Conservation (phyloP, 495 filamentous ascomycete genomes). For the Tirmania nivea region DNA sequence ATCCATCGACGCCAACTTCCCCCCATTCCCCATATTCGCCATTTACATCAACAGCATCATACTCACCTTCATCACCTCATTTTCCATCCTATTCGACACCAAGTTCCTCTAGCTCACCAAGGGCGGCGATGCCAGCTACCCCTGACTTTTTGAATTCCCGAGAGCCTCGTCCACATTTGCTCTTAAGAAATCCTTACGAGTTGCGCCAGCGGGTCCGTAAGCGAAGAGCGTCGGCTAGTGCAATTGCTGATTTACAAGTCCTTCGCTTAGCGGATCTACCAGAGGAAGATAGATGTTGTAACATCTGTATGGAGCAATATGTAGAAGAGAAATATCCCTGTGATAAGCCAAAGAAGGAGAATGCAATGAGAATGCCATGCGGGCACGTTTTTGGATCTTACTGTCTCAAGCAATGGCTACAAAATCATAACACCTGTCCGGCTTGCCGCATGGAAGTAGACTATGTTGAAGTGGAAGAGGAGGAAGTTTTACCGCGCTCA, state of each 20-base stretch:
- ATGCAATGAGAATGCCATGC: slow-evolving; percentile 14
- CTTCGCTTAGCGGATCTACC: slow-evolving; percentile 14
- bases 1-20: background rate
- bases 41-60: background rate
- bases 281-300: slow-evolving; percentile 13
- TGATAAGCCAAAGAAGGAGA: slow-evolving; percentile 13
- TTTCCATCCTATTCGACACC: background rate
- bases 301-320: slow-evolving; percentile 16
- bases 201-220: background rate
- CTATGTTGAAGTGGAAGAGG: slow-evolving; percentile 15
- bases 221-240: slow-evolving; percentile 14
- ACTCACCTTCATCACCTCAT: background rate
- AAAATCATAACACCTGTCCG: slow-evolving; percentile 14
- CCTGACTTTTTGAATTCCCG: background rate
- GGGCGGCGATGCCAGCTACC: background rate
- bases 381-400: slow-evolving; percentile 16
- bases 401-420: slow-evolving; percentile 14
- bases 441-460: slow-evolving; percentile 16
- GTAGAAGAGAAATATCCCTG: slow-evolving; percentile 15
- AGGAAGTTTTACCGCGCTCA: background rate
- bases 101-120: background rate
- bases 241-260: slow-evolving; percentile 11
- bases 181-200: background rate
- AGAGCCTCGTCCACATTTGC: background rate
- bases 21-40: background rate